Evolutionary conservation across 2,329 filamentous ascomycete genomes (phyloP), one percentile per base, ranked within the genome.

Genomic region (Calonectria crousiana): DNA sequence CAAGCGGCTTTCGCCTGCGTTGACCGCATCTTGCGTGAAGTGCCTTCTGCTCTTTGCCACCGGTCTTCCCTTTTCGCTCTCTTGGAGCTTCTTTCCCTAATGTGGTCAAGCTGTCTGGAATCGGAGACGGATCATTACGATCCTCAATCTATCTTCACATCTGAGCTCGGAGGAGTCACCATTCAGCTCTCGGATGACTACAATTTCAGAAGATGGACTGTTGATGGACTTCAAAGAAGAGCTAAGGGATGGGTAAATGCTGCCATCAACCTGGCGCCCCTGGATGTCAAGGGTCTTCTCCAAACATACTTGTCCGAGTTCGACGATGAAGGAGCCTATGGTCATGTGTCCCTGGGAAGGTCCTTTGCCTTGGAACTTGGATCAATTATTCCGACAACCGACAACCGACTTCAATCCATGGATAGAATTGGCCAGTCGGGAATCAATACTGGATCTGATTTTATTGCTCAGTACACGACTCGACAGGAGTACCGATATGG

Each of bases 261-360:
- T 38, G 94, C 95, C 10, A 92, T 98, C 79, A 93, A 94, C 78
- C 90, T 98, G 62, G 95, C 97, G 3, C 96, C 97, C 8, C 88
- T 98, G 30, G 96, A 99, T 84, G 92, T 98, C 74, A 99, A 99
- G 85, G 97, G 97, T 0, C 89, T 99, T 26, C 89, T 99, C 53
- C 97, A 98, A 85, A 98, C 97, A 0, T 98, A 99, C 82, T 89
- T 99, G 20, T 98, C 97, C 0, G 96, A 98, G 78, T 98, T 96
- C 79, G 94, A 97, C 75, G 96, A 98, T 78, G 95, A 98, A 77
- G 95, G 94, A 65, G 92, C 93, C 1, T 98, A 98, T 81, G 97
- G 96, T 0, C 95, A 98, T 83, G 92, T 98, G 75, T 96, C 96
- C 1, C 89, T 99, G 20, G 97, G 97, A 14, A 91, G 97, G 73